Evolutionary conservation across 768 basidiomycete species (phyloP), one percentile per base, ranked within the genome.

Genomic region (Leccinum arenicola): DNA sequence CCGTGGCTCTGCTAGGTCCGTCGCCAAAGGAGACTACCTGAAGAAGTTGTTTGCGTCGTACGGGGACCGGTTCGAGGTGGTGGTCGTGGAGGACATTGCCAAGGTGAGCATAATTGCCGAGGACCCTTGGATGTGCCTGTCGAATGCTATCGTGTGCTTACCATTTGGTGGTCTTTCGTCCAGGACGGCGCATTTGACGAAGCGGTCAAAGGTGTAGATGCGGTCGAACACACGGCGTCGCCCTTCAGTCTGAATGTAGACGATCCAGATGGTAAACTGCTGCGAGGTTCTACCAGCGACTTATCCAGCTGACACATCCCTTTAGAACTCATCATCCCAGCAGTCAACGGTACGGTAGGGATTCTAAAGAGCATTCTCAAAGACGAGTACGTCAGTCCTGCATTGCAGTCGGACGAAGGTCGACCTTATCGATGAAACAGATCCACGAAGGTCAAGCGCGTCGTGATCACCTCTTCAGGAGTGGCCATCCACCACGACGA

Each of bases 61-160:
- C 57, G 85, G 82, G 0, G 81, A 82, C 60, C 81, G 77, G 50
- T 83, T 91, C 62, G 85, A 88, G 61, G 70, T 85, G 47, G 82
- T 82, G 17, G 73, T 91, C 19, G 89, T 93, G 0, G 78, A 82
- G 50, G 91, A 95, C 65, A 88, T 93, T 29, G 29, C 29, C 29
- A 29, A 29, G 29, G 29, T 29, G 29, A 29, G 29, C 29, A 29
- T 29, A 29, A 29, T 29, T 29, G 29, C 29, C 29, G 29, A 29
- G 29, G 29, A 29, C 29, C 29, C 9, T 29, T 29, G 29, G 29
- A 29, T 29, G 29, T 29, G 1, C 88, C 88, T 1, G 29, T 29
- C 29, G 29, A 29, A 3, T 29, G 29, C 29, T 29, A 29, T 29
- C 29, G 29, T 29, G 29, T 29, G 29, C 29, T 29, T 29, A 29